These are phyloP conservation scores for Monoraphidium neglectum DNA, from an alignment of 139 green algal genomes.

Conservation along the genomic window DNA sequence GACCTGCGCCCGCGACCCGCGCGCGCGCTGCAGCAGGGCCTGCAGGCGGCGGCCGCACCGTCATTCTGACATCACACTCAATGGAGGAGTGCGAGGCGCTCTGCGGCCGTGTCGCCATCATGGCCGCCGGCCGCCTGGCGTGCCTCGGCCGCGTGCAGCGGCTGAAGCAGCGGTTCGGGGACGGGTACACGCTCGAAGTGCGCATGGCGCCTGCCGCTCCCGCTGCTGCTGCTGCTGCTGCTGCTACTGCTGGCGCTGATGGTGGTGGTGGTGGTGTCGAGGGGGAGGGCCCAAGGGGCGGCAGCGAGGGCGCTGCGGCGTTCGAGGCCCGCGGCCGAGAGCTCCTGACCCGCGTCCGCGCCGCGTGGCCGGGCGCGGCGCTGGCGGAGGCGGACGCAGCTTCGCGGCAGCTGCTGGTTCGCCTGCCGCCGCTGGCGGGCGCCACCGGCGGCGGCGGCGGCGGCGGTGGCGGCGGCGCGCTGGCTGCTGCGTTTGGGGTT, in stretches of 20 bases:
- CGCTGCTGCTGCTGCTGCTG: slow-evolving; percentile 10
- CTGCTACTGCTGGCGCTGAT: neutral
- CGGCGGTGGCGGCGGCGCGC: neutral
- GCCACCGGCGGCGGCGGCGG: neutral
- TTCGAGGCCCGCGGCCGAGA: no score
- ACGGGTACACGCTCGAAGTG: slow-evolving; percentile 57
- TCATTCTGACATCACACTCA: slow-evolving; percentile 82
- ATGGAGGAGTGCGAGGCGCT: slow-evolving; percentile 98
- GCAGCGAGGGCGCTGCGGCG: neutral
- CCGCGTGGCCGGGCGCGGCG: no score
- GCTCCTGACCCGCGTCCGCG: no score
- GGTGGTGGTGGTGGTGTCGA: slow-evolving; percentile 6
- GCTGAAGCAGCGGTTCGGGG: slow-evolving; percentile 84
- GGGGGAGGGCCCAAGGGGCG: neutral
- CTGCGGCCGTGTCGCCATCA: slow-evolving; percentile 84
- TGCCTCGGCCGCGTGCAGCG: slow-evolving; percentile 86
- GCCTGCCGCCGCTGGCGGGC: slow-evolving; percentile 16
- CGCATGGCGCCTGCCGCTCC: slow-evolving; percentile 11
- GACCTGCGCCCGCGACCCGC: no score
- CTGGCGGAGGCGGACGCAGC: no score
- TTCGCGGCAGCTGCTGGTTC: neutral
- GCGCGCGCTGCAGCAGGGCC: no score
- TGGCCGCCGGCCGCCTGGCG: slow-evolving; percentile 68
- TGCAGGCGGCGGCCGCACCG: no score
- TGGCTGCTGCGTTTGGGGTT: slow-evolving; percentile 33